Percentiles rank a stretch among this genome's conserved stretches.
Conservation (phyloP, 164 flowering plant species). For the Magnolia sinica region DNA sequence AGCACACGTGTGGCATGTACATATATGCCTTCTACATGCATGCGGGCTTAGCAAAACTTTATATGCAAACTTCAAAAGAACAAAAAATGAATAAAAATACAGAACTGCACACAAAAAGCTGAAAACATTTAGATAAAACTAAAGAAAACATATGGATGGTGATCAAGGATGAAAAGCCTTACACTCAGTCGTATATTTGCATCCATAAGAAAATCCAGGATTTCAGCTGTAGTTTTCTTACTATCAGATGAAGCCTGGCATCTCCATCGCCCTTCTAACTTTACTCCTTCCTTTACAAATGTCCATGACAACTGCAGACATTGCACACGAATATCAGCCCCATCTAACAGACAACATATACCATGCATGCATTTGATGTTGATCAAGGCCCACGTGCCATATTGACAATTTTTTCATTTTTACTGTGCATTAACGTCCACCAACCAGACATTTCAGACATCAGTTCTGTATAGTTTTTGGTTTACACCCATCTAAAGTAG, state of each 20-base stretch:
- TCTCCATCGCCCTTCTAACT: conserved; percentile 95
- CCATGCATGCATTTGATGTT: neutral
- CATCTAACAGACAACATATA: neutral
- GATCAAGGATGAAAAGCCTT: conserved; percentile 19
- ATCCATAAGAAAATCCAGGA: conserved; percentile 89
- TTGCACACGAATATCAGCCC: neutral
- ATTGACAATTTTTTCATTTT: neutral
- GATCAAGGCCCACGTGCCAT: neutral
- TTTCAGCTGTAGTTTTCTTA: conserved; percentile 50
- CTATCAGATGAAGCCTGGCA: conserved; percentile 57
- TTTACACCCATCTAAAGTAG: no score
- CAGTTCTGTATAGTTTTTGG: no score
- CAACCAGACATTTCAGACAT: no score
- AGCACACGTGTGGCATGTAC: no score
- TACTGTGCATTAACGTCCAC: no score
- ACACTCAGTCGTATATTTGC: conserved; percentile 84
- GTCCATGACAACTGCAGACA: conserved; percentile 83
- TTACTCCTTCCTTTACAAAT: conserved; percentile 85
- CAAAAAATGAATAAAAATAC: neutral
- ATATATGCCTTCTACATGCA: no score
- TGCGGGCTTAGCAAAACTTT: neutral
- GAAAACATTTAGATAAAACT: neutral
- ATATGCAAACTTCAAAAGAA: neutral
- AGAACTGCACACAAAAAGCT: neutral
- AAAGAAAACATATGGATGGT: neutral